Evolutionary conservation across 148 eudicot species (phyloP).

Genomic region (Spergularia marina): DNA sequence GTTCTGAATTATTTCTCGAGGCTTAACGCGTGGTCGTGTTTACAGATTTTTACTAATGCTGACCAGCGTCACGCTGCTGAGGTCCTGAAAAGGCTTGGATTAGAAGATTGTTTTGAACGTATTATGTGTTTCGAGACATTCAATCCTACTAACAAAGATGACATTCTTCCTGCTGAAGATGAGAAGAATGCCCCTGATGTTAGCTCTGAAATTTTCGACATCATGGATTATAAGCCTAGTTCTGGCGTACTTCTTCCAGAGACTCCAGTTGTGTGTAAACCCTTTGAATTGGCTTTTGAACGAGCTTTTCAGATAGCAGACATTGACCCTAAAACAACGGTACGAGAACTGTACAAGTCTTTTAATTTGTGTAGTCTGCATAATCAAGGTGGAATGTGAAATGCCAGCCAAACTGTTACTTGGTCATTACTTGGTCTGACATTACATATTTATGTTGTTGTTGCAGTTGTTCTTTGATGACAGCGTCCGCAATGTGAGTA

Average conservation of each 20-base stretch:
- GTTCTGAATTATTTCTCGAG: not conserved
- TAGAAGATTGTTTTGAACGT: constrained; percentile 81
- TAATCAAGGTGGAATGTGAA: not conserved
- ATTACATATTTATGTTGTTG: not conserved
- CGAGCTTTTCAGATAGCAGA: constrained; percentile 60
- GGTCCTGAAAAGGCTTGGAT: constrained; percentile 63
- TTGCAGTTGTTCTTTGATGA: constrained; percentile 89
- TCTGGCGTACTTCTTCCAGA: constrained; percentile 35
- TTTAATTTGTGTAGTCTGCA: not conserved
- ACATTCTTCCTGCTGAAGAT: constrained; percentile 9
- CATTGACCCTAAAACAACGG: constrained; percentile 65
- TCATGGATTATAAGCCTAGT: constrained; percentile 41
- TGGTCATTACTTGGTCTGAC: not conserved
- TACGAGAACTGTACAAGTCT: constrained; percentile 26
- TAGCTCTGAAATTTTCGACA: constrained; percentile 33
- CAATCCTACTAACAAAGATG: constrained; percentile 38
- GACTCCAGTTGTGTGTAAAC: constrained; percentile 78
- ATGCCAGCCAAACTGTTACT: not conserved
- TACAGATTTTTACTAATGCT: constrained; percentile 75
- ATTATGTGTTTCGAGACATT: constrained; percentile 82
- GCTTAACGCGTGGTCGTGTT: not conserved
- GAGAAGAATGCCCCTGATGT: constrained; percentile 23
- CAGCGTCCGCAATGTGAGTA: constrained; percentile 66
- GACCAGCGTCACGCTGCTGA: constrained; percentile 64
- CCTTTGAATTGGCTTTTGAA: constrained; percentile 57